phyloP scores from a whole-genome alignment of 2,329 filamentous ascomycete genomes.

The Parafenestella ontariensis region DNA sequence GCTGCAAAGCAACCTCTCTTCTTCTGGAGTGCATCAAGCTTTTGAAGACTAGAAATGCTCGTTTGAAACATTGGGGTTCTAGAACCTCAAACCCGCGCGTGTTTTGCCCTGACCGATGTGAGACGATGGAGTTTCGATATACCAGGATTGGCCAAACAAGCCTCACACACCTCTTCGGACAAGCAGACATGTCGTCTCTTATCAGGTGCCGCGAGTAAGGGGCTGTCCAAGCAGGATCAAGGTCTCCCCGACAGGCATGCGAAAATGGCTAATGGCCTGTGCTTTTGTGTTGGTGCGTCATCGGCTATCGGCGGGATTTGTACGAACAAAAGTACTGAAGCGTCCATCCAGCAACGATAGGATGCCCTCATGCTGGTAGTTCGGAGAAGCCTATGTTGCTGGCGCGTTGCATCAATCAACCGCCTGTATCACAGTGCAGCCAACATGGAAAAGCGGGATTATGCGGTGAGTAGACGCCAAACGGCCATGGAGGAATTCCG shows the following conservation, averaged over 20 bases:
- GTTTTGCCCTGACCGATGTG: conserved; percentile 22
- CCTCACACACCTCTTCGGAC: background rate
- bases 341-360: conserved; percentile 11
- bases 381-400: conserved; percentile 24
- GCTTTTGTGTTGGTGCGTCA: conserved; percentile 24
- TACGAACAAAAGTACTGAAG: conserved; percentile 18
- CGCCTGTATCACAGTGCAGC: conserved; percentile 23
- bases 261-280: conserved; percentile 16
- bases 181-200: background rate
- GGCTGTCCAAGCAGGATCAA: background rate
- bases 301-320: conserved; percentile 30
- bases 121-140: conserved; percentile 12
- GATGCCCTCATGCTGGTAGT: conserved; percentile 44
- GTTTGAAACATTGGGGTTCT: conserved; percentile 8
- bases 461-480: conserved; percentile 35
- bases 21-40: conserved; percentile 17
- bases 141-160: conserved; percentile 15
- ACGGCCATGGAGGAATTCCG: background rate
- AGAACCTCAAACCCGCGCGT: conserved; percentile 24
- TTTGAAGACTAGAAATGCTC: conserved; percentile 4
- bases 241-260: conserved; percentile 1
- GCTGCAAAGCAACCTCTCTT: background rate
- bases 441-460: conserved; percentile 45
- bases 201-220: background rate
- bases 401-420: conserved; percentile 14